Evolutionary conservation across 257 asterid genomes (phyloP).

Genomic region (Salvia splendens): DNA sequence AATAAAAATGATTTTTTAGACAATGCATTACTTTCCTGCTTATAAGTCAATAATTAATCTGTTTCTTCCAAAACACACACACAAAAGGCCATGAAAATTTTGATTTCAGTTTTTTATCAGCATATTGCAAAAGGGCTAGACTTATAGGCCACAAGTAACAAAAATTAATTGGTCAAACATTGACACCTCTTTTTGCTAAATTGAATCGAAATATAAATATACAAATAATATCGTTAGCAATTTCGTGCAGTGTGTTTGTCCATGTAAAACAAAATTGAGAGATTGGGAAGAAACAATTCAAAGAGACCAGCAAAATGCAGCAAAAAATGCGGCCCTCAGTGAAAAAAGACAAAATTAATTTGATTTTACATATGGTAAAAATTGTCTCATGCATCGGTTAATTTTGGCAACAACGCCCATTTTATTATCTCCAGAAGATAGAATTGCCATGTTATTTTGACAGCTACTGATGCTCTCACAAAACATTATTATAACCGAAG

Average conservation of each 20-base stretch:
- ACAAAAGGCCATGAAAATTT: background rate
- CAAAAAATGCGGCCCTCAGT: constrained; percentile 34
- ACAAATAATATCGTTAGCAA: background rate
- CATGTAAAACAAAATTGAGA: constrained; percentile 27
- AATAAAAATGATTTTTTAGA: background rate
- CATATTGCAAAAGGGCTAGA: constrained; percentile 2
- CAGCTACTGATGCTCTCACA: background rate
- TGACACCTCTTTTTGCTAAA: constrained; percentile 35
- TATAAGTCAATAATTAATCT: background rate
- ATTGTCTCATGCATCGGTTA: constrained; percentile 33
- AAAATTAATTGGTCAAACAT: constrained; percentile 31
- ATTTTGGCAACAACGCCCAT: constrained; percentile 6
- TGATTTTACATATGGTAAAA: constrained; percentile 21
- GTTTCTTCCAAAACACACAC: background rate
- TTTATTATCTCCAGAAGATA: constrained; percentile 40
- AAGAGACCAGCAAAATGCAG: constrained; percentile 29
- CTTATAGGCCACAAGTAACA: background rate
- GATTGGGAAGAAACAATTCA: constrained; percentile 33
- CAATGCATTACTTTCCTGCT: no score
- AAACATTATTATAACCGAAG: constrained; percentile 26
- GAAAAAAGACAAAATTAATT: constrained; percentile 30
- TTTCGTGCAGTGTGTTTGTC: constrained; percentile 19
- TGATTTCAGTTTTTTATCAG: background rate
- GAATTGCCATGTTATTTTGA: constrained; percentile 31
- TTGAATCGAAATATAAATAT: constrained; percentile 18